Percentiles rank a stretch among this genome's conserved stretches.
phyloP scores from a whole-genome alignment of 805 yeast species.

The Isabelozyma gotoi region DNA sequence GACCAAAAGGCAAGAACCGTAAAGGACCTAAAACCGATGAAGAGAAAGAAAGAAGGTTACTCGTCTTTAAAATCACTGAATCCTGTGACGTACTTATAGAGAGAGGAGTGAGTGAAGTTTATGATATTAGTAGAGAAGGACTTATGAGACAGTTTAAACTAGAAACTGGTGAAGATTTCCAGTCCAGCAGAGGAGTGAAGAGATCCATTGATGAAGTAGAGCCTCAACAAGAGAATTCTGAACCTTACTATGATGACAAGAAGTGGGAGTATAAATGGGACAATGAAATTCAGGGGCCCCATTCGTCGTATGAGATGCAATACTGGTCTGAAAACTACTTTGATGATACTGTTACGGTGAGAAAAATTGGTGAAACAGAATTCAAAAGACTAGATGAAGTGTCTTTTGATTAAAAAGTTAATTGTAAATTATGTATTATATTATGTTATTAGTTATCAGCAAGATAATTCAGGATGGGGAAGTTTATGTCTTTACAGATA shows the following conservation, averaged over 20 bases:
- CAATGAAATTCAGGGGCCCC: conserved; percentile 47
- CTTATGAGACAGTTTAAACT: conserved; percentile 34
- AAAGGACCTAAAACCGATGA: conserved; percentile 8
- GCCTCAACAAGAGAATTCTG: conserved; percentile 13
- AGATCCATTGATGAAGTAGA: conserved; percentile 14
- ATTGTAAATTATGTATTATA: neutral
- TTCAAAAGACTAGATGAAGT: conserved; percentile 25
- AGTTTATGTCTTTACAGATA: conserved; percentile 61
- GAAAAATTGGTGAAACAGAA: conserved; percentile 23
- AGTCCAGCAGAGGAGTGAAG: conserved; percentile 14
- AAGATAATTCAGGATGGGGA: conserved; percentile 66
- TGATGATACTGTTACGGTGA: conserved; percentile 43
- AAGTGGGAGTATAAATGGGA: conserved; percentile 43
- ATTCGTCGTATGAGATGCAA: conserved; percentile 52
- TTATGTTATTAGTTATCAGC: conserved; percentile 8
- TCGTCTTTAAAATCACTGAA: conserved; percentile 45
- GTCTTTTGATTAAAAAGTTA: conserved; percentile 12
- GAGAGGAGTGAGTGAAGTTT: conserved; percentile 43
- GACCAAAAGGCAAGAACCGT: conserved; percentile 16
- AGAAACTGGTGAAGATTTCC: conserved; percentile 23
- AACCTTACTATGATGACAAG: conserved; percentile 28
- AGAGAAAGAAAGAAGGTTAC: conserved; percentile 19
- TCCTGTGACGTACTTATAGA: conserved; percentile 43
- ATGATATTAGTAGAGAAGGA: conserved; percentile 58
- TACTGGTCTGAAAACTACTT: conserved; percentile 55